phyloP scores from a whole-genome alignment of 768 basidiomycete species.

The Trichaptum fuscoviolaceum region DNA sequence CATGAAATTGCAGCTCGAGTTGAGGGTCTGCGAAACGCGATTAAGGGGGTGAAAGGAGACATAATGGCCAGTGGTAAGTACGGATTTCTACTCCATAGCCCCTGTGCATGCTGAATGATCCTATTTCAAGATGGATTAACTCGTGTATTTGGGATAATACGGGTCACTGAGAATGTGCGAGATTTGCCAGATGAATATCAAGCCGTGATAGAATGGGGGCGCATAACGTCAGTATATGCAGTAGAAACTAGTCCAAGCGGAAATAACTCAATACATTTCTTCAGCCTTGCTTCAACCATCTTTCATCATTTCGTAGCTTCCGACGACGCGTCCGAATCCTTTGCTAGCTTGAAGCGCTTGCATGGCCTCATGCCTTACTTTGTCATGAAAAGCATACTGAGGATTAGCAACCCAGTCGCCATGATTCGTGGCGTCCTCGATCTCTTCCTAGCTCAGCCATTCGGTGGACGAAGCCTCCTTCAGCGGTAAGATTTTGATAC shows the following conservation, averaged over 20 bases:
- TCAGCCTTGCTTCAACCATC: conserved; percentile 89
- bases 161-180: conserved; percentile 68
- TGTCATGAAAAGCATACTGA: conserved; percentile 86
- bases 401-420: conserved; percentile 89
- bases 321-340: conserved; percentile 86
- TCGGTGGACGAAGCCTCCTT: conserved; percentile 86
- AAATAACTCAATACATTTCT: background rate
- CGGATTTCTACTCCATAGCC: background rate
- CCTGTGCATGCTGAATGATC: background rate
- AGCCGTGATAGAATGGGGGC: conserved; percentile 92
- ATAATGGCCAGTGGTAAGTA: conserved; percentile 74
- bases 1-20: conserved; percentile 83
- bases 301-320: conserved; percentile 94
- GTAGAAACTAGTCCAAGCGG: conserved; percentile 7
- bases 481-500: conserved; percentile 55
- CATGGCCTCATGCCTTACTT: conserved; percentile 99
- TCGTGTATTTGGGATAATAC: conserved; percentile 84
- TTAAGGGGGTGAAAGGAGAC: conserved; percentile 89
- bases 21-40: conserved; percentile 75
- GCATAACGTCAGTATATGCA: conserved; percentile 74
- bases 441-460: conserved; percentile 94
- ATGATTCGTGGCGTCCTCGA: conserved; percentile 95
- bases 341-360: conserved; percentile 82
- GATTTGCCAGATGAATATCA: conserved; percentile 80
- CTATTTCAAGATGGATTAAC: conserved; percentile 71